Conservation (phyloP, 2,329 filamentous ascomycete genomes). For the Paecilomyces sp. region DNA sequence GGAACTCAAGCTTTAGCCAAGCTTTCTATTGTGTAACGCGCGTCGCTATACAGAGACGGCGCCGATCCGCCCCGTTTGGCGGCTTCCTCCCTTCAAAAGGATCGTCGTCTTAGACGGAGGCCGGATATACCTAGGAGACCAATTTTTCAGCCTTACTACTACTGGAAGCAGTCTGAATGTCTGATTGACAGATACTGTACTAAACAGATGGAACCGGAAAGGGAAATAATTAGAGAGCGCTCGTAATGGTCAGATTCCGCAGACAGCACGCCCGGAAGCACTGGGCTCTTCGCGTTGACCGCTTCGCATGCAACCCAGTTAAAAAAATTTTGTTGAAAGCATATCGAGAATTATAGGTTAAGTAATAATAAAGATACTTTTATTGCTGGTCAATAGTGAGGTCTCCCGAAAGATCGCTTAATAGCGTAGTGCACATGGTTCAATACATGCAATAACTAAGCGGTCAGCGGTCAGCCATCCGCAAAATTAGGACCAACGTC, state of each 20-base stretch:
- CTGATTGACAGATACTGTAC: no score
- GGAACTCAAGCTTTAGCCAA: neutral
- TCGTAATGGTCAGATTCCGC: neutral
- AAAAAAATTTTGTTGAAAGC: neutral
- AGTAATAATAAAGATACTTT: neutral
- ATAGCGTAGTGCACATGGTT: neutral
- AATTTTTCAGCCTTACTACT: neutral
- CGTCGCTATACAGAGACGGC: neutral
- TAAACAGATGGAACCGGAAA: no score
- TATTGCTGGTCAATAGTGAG: neutral
- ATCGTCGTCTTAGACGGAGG: neutral
- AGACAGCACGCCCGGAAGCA: neutral
- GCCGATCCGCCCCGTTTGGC: neutral
- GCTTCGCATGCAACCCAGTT: neutral
- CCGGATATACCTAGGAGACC: neutral
- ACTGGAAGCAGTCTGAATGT: neutral
- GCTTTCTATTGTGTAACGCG: neutral
- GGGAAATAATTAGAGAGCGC: neutral
- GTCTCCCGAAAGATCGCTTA: neutral
- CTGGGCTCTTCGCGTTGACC: neutral
- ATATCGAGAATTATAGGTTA: neutral
- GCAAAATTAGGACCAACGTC: neutral
- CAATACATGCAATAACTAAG: neutral
- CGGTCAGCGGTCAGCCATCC: neutral
- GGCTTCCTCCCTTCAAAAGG: neutral